These are phyloP conservation scores for Rhazya stricta DNA, from an alignment of 257 asterid genomes.

Conservation along the genomic window DNA sequence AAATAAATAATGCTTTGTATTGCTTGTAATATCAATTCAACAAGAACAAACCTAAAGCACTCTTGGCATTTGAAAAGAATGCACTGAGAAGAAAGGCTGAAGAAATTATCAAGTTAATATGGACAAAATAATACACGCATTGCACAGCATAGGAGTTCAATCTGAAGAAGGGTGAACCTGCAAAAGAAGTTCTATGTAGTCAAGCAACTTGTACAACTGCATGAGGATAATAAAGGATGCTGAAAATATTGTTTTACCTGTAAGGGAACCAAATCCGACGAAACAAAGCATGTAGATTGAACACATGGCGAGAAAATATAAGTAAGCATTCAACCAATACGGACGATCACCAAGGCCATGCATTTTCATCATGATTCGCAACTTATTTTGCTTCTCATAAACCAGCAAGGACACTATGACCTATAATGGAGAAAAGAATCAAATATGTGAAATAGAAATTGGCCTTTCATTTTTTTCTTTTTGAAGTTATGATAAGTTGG, in stretches of 20 bases:
- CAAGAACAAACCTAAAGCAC: slow-evolving; percentile 30
- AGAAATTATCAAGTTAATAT: slow-evolving; percentile 38
- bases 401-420: slow-evolving; percentile 34
- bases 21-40: background rate
- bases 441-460: background rate
- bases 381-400: slow-evolving; percentile 39
- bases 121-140: slow-evolving; percentile 33
- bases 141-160: slow-evolving; percentile 34
- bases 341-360: slow-evolving; percentile 41
- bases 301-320: slow-evolving; percentile 34
- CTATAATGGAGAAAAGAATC: slow-evolving; percentile 6
- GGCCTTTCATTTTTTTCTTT: background rate
- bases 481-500: background rate
- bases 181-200: slow-evolving; percentile 11
- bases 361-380: slow-evolving; percentile 45
- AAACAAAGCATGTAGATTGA: slow-evolving; percentile 26
- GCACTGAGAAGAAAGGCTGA: slow-evolving; percentile 31
- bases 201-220: slow-evolving; percentile 6
- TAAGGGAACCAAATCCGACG: slow-evolving; percentile 28
- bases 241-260: slow-evolving; percentile 21
- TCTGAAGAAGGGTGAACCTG: slow-evolving; percentile 35
- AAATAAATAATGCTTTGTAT: background rate
- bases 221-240: background rate
- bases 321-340: slow-evolving; percentile 34
- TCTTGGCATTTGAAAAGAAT: slow-evolving; percentile 28